Base-by-base conservation (phyloP, 345 rosid genomes). In the Hibiscus mutabilis region DNA sequence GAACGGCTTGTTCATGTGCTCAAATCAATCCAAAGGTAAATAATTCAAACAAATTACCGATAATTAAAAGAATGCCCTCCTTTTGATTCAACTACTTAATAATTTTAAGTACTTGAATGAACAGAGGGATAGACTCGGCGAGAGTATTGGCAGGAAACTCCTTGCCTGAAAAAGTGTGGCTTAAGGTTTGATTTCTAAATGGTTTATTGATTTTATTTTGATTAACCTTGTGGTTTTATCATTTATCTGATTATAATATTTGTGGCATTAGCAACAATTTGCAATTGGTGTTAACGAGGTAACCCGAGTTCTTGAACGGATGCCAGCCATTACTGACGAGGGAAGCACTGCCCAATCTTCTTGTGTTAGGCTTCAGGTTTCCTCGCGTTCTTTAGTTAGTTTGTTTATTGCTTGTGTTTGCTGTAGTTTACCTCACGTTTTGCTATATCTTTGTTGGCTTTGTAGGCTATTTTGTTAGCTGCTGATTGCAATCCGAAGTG, bases 281-380 rank as follows among this genome's bases (percentile, higher is more conserved):
- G 81, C 91, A 3, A 71, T 89, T 61, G 90, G 91, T 74, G 85
- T 87, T 68, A 89, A 89, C 69, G 94, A 89, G 44, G 91, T 87
- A n/a, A 87, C 91, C 3, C 88, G 90, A 19, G 71, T 60, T 65
- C 88, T 87, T 33, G 90, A 89, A 70, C 73, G 88, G 14, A 87
- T 89, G 94, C 46, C 77, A 9, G 75, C 83, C 13, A 53, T 22
- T 33, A 44, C 56, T 46, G 85, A 68, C 3, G 33, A 14, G 21
- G 78, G 73, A 46, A 66, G 27, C 40, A 21, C 66, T 53, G 42
- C 58, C n/a, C 75, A 33, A 74, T 51, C 42, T 10, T 64, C 88
- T 42, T 55, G 60, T 0, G 76, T 79, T 76, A 75, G 52, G 55
- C 84, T 88, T 71, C 93, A 86, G 89, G 93, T 86, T 24, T 25